Evolutionary conservation across 2,329 filamentous ascomycete species (phyloP).

Genomic region (Colletotrichum sp.): DNA sequence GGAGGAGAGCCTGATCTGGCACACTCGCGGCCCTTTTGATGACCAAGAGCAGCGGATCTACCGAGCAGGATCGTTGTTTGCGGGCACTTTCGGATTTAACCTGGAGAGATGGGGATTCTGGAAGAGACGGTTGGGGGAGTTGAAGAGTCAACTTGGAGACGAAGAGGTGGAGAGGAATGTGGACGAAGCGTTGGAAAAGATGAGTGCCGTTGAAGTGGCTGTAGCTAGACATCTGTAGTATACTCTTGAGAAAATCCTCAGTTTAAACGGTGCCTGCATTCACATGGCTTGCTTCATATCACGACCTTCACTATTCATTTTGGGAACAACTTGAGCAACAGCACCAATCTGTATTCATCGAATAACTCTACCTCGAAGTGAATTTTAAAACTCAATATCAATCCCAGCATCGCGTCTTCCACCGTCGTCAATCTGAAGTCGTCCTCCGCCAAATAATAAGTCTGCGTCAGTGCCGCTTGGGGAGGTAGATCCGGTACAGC

Average conservation of each 20-base stretch:
- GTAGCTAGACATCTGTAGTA: not conserved
- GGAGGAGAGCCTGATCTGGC: not conserved
- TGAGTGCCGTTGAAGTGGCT: not conserved
- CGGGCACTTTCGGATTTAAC: not conserved
- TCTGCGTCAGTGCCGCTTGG: not conserved
- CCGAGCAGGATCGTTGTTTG: not conserved
- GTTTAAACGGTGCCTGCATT: too few species aligned
- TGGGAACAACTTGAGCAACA: not conserved
- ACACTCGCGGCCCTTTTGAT: not conserved
- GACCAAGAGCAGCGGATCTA: accelerated
- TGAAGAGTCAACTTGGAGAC: not conserved
- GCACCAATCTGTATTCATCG: not conserved
- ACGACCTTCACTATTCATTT: too few species aligned
- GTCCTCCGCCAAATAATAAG: too few species aligned
- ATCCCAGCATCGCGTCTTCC: accelerated
- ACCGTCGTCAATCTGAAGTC: not conserved
- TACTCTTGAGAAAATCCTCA: too few species aligned
- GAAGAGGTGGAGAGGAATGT: not conserved
- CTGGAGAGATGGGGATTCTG: not conserved
- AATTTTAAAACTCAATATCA: not conserved
- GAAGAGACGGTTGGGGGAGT: not conserved
- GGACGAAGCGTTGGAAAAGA: not conserved
- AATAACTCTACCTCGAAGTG: not conserved
- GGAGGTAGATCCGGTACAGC: slow-evolving; percentile 48
- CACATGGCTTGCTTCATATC: too few species aligned